Evolutionary conservation across 1,284 basidiomycete genomes (phyloP), one percentile per base, ranked within the genome.

Genomic region (Chalciporus piperatoides): DNA sequence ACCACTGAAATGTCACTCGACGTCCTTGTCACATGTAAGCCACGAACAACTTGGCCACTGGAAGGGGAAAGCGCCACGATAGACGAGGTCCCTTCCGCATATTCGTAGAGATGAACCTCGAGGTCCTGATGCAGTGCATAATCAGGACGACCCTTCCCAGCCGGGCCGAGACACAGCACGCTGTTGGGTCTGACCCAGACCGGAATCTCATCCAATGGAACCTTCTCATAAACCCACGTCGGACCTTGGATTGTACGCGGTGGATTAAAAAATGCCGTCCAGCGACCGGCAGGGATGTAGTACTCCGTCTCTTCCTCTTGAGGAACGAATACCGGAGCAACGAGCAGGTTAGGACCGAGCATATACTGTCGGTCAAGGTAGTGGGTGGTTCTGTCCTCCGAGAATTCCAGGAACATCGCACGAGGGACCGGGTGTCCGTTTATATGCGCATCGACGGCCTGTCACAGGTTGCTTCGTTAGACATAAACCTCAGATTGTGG

Each of bases 381-480:
- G 51, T 82, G 79, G 6, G 80, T 78, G 10, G 80, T 83, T 38
- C 79, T 76, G 63, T 89, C 86, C 11, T 78, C 75, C 6, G 75
- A 74, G 69, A 87, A 89, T 59, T 89, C 84, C 53, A 89, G 62
- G 68, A 88, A 81, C 83, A 88, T 88, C 10, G 84, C 80, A 30
- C 85, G 78, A 67, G 81, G 80, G 46, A 87, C 58, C 0, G 86
- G 86, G 72, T 79, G 44, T 65, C 56, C 57, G 25, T 32, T 41
- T n/a, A 32, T 48, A 59, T 78, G 73, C 2, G 83, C 78, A 59
- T 81, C 64, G 44, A 87, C 76, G 2, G 84, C 79, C 83, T 86
- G 9, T 32, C 35, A 23, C 19, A 42, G 30, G 28, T 28, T 28
- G 24, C 23, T 33, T 14, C 11, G 37, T 46, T 19, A 58, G 33